phyloP scores from a whole-genome alignment of 2,329 filamentous ascomycete genomes.

The Fusarium anguioides region DNA sequence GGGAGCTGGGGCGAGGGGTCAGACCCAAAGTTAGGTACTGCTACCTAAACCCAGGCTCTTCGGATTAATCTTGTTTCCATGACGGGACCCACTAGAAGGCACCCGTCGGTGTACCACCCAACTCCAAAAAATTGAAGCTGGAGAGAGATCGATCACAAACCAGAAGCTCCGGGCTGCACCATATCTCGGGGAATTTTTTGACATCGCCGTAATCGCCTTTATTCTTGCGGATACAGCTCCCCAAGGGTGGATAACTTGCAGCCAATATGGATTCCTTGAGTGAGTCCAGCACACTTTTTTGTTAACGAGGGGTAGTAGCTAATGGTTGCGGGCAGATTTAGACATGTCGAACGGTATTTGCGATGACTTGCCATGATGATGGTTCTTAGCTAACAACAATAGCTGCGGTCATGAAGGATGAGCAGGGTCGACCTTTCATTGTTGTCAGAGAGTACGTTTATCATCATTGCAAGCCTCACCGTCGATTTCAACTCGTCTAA shows the following conservation, averaged over 20 bases:
- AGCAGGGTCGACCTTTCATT: conserved; percentile 96
- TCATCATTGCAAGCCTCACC: conserved; percentile 2
- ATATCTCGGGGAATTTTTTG: conserved; percentile 40
- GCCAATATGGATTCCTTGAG: conserved; percentile 54
- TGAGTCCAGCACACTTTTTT: conserved; percentile 48
- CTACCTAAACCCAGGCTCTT: not conserved
- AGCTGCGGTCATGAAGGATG: conserved; percentile 91
- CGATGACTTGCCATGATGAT: conserved; percentile 18
- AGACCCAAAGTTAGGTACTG: conserved; percentile 8
- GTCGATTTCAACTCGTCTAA: conserved; percentile 32
- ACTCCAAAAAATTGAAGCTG: conserved; percentile 51
- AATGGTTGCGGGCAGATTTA: conserved; percentile 69
- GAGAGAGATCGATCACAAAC: conserved; percentile 41
- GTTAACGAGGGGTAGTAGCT: conserved; percentile 47
- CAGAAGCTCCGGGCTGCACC: conserved; percentile 48
- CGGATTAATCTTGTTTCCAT: conserved; percentile 51
- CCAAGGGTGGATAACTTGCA: conserved; percentile 41
- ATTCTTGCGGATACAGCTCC: conserved; percentile 44
- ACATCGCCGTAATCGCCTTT: conserved; percentile 40
- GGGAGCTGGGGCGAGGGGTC: conserved; percentile 45
- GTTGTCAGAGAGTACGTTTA: conserved; percentile 92
- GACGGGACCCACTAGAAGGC: conserved; percentile 46
- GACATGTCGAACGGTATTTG: conserved; percentile 83
- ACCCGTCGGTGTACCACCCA: conserved; percentile 44
- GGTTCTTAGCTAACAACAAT: conserved; percentile 38